Conservation (phyloP, 331 rosid species). For the Spiraea crenata region DNA sequence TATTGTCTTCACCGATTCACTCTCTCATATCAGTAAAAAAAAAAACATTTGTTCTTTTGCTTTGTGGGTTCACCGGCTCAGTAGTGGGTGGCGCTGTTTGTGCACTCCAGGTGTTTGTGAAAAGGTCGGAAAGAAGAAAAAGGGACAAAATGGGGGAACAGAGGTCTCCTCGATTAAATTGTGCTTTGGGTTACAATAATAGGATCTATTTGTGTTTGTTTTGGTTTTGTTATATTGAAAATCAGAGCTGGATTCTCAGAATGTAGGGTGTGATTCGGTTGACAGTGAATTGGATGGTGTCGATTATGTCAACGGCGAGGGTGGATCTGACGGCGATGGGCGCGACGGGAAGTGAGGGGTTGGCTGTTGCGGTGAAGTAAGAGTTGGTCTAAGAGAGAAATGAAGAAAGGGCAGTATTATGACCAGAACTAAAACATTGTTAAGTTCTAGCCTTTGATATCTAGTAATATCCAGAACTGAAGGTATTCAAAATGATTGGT, state of each 20-base stretch:
- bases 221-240: not conserved
- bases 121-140: conserved; percentile 24
- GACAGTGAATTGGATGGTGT: conserved; percentile 37
- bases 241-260: conserved; percentile 45
- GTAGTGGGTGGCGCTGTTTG: conserved; percentile 20
- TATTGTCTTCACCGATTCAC: conserved; percentile 3
- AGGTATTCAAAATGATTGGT: too few relatives aligned
- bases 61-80: not conserved
- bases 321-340: too few relatives aligned
- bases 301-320: conserved; percentile 19
- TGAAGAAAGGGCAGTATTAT: too few relatives aligned
- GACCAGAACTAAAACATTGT: too few relatives aligned
- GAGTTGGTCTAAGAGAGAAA: too few relatives aligned
- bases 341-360: too few relatives aligned
- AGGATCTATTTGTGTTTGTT: too few relatives aligned
- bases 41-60: conserved; percentile 12
- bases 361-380: too few relatives aligned
- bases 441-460: too few relatives aligned
- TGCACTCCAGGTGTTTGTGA: conserved; percentile 30
- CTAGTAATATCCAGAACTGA: too few relatives aligned
- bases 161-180: conserved; percentile 28
- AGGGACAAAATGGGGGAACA: conserved; percentile 23
- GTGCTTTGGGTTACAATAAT: conserved; percentile 8
- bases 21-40: conserved; percentile 29
- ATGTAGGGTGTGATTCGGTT: conserved; percentile 18